Conservation (phyloP, 2,329 filamentous ascomycete species). For the Sclerotiophoma versabilis region DNA sequence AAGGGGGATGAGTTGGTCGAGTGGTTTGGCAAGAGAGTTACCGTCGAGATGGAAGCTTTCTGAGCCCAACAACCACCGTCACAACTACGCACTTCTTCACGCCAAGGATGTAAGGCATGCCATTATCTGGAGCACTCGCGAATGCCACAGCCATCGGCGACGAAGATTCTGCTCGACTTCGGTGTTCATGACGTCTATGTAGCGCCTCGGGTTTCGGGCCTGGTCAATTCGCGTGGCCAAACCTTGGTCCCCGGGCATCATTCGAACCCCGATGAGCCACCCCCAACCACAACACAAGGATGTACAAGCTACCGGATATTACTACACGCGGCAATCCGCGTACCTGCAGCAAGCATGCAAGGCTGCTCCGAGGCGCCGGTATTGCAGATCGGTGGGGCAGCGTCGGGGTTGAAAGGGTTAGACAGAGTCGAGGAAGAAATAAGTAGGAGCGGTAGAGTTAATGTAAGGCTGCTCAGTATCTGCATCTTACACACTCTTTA, state of each 20-base stretch:
- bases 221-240: conserved; percentile 12
- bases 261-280: conserved; percentile 17
- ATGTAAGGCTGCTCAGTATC: neutral
- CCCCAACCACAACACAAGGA: conserved; percentile 8
- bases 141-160: neutral
- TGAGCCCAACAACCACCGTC: conserved; percentile 45
- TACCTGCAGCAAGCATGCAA: conserved; percentile 12
- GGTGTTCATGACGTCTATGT: neutral
- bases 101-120: too few species aligned
- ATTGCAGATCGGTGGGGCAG: conserved; percentile 13
- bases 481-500: neutral
- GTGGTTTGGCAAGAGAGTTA: conserved; percentile 82
- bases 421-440: neutral
- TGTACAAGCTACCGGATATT: conserved; percentile 4
- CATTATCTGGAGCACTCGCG: too few species aligned
- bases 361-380: conserved; percentile 10
- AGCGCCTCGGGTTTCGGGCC: conserved; percentile 17
- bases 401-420: conserved; percentile 5
- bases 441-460: conserved; percentile 4
- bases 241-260: conserved; percentile 10
- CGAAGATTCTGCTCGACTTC: neutral
- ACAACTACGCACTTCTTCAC: too few species aligned
- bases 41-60: conserved; percentile 75
- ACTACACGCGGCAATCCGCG: conserved; percentile 8
- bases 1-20: conserved; percentile 71